Conservation (phyloP, 1,284 basidiomycete genomes). For the Cryptococcus floricola region DNA sequence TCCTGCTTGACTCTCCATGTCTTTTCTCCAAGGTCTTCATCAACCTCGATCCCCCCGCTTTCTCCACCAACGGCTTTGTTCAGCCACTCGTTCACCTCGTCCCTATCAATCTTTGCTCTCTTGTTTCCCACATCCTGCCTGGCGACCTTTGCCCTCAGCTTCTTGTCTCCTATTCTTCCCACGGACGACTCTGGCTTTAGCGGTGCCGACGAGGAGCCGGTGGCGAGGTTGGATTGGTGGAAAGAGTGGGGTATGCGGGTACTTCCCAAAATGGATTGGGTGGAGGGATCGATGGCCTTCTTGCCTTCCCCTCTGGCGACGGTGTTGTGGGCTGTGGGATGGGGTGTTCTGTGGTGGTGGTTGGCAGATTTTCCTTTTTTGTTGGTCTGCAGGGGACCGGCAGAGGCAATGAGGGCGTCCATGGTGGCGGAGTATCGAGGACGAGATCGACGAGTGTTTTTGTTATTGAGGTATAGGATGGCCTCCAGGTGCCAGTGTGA, state of each 20-base stretch:
- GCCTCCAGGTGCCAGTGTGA: not conserved
- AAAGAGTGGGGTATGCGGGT: slow-evolving; percentile 42
- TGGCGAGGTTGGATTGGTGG: slow-evolving; percentile 31
- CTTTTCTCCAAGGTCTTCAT: slow-evolving; percentile 56
- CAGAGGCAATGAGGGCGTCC: slow-evolving; percentile 68
- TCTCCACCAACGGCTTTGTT: slow-evolving; percentile 36
- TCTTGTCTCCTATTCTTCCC: slow-evolving; percentile 62
- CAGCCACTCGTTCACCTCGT: slow-evolving; percentile 48
- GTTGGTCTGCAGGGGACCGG: slow-evolving; percentile 56
- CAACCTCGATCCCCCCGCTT: slow-evolving; percentile 46
- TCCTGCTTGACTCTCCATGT: slow-evolving; percentile 85
- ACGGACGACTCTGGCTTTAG: slow-evolving; percentile 31
- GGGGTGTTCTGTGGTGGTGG: slow-evolving; percentile 3
- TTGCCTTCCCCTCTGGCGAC: slow-evolving; percentile 36
- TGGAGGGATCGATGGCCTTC: slow-evolving; percentile 55
- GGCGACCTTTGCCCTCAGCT: slow-evolving; percentile 65
- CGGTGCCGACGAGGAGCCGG: slow-evolving; percentile 19
- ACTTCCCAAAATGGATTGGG: slow-evolving; percentile 56
- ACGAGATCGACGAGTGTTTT: not conserved
- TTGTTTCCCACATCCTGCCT: slow-evolving; percentile 54
- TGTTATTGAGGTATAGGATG: not conserved
- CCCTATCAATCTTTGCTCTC: slow-evolving; percentile 35
- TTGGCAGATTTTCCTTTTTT: slow-evolving; percentile 13
- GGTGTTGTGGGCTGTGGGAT: slow-evolving; percentile 31
- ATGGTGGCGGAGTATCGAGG: slow-evolving; percentile 46